Percentiles rank a stretch among this genome's conserved stretches.
Conservation (phyloP, 495 filamentous ascomycete genomes). For the Emericellopsis terricola region DNA sequence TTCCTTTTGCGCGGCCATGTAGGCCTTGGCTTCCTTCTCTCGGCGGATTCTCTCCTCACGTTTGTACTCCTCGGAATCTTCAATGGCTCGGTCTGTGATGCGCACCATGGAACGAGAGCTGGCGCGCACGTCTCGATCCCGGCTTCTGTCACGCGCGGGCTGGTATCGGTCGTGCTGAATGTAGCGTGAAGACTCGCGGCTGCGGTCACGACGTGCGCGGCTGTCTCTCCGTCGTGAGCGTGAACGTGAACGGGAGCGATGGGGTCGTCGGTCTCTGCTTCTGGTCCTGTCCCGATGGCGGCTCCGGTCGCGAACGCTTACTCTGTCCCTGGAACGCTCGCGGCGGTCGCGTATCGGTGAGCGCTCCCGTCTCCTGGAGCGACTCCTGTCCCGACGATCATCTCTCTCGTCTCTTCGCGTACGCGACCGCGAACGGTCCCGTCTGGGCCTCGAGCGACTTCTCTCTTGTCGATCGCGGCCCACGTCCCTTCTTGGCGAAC, state of each 20-base stretch:
- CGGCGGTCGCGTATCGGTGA: too few relatives aligned
- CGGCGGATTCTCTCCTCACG: conserved; percentile 34
- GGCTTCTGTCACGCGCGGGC: conserved; percentile 2
- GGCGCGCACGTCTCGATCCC: too few relatives aligned
- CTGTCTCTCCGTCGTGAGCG: conserved; percentile 6
- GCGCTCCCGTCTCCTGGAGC: conserved; percentile 11
- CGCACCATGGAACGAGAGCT: too few relatives aligned
- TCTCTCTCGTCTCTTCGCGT: conserved; percentile 6
- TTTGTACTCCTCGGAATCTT: conserved; percentile 28
- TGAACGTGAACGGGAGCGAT: conserved; percentile 11
- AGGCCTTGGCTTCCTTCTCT: conserved; percentile 39
- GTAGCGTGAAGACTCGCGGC: conserved; percentile 4
- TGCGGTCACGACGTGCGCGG: conserved; percentile 10
- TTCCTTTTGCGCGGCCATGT: conserved; percentile 32
- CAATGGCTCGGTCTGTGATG: too few relatives aligned
- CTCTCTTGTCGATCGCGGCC: conserved; percentile 8
- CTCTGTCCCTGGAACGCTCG: conserved; percentile 14
- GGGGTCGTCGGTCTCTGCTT: conserved; percentile 8
- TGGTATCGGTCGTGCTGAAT: conserved; percentile 1
- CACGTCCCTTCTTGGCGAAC: conserved; percentile 7
- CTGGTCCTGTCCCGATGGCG: too few relatives aligned
- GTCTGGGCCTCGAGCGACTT: conserved; percentile 12
- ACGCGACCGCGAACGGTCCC: conserved; percentile 10
- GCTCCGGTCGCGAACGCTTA: conserved; percentile 11
- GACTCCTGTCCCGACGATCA: conserved; percentile 7